Evolutionary conservation across 2,329 filamentous ascomycete genomes (phyloP), one percentile per base, ranked within the genome.

Genomic region (Beauveria rudraprayagi): DNA sequence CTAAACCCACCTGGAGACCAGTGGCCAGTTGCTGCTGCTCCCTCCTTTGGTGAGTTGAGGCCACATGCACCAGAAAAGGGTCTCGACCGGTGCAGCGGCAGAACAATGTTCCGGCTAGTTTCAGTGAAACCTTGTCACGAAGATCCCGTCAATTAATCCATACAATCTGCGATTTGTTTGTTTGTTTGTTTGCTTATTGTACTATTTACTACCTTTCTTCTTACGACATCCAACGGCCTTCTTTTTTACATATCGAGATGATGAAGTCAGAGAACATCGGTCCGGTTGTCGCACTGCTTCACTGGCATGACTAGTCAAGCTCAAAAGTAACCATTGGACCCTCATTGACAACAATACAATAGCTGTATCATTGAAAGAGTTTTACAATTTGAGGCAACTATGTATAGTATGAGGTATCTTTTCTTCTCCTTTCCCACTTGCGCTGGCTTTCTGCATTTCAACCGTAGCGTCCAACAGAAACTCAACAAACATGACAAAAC

Each of bases 51-150:
- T 65, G 67, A 74, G 71, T 76, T 76, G 70, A 77, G 75, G 75
- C 75, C 75, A 77, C 75, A 72, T 76, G 56, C 48, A 60, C 76
- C 75, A 66, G 74, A 68, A 73, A 74, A 70, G 64, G 63, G 64
- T 24, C 30, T 37, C 14, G 6, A 63, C 65, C 61, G 55, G 56
- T 9, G 60, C 37, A 43, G 58, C 72, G 72, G 70, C 61, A 44
- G 60, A 74, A 73, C 63, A 58, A 71, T 75, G 67, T 64, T 75
- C 73, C 73, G 73, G 14, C n/a, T 5, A 28, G 4, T 50, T 11
- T 26, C 3, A 17, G 19, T 8, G 24, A 16, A 16, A 37, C 34
- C 34, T 16, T 11, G 30, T 34, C 30, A 34, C 30, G 10, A 37
- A 37, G 34, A 3, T 37, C 11, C 30, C 11, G 5, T 34, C 30